Base-by-base conservation (phyloP, 805 yeast species). In the Ogataea pilisensis region DNA sequence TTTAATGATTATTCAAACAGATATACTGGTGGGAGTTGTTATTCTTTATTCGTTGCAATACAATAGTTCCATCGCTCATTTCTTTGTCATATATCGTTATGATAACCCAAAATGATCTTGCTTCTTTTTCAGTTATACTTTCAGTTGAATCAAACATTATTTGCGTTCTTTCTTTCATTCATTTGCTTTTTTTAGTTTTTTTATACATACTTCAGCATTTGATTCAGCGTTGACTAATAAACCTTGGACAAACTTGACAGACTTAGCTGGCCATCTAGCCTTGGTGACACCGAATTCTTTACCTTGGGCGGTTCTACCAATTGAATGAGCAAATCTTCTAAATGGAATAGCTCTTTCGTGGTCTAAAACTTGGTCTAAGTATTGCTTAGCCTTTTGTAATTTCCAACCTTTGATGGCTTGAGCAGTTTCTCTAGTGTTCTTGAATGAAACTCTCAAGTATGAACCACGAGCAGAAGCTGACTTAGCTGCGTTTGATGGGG, bases 251-350 rank as follows among this genome's bases (percentile, higher is more conserved):
- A 85, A 89, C 76, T 88, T 86, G 72, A 93, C 97, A 54, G 96
- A 86, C 85, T 93, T 93, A 57, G 81, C 95, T 69, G 99, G 99
- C 99, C 99, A 93, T 88, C 99, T 90, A 64, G 99, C 99, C 78
- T 85, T 90, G 82, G 96, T 88, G 70, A 90, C 96, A 76, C 98
- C 98, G 68, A 91, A 93, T 80, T 93, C 99, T 79, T 93, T 91
- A 78, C 96, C 99, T 79, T 93, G 99, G 63, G 95, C 96, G 65
- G 99, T 89, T 80, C 99, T 86, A 74, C 99, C 99, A 65, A 87
- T 90, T 63, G 96, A 86, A 59, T 85, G 80, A 80, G 85, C 85
- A 79, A 79, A 91, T 81, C 96, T 82, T 82, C 99, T 86, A 93
- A 93, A 88, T 70, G 99, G 99, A 64, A 93, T 87, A 66, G 98